These are phyloP conservation scores for Coemansia sp. DNA, from an alignment of 192 early-diverging fungal genomes.

Conservation along the genomic window DNA sequence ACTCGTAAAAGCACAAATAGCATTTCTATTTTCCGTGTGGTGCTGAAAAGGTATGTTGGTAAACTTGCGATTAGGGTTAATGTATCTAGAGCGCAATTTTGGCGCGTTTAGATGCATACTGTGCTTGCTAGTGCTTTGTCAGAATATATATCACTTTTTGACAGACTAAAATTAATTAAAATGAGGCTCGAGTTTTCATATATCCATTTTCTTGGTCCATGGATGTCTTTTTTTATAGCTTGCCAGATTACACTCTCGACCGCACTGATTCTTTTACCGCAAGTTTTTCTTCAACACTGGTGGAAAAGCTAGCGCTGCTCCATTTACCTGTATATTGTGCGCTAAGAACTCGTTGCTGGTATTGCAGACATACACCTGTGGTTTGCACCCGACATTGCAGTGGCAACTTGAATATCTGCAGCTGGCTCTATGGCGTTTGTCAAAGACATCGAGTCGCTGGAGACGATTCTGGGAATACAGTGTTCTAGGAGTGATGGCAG, in stretches of 20 bases:
- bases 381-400: background rate
- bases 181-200: slow-evolving; percentile 2
- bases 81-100: too few relatives aligned
- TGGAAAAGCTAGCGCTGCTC: background rate
- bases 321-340: background rate
- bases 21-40: background rate
- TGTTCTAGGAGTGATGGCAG: background rate
- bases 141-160: background rate
- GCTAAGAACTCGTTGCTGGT: background rate
- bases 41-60: background rate
- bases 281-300: background rate
- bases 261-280: background rate
- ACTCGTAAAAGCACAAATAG: background rate
- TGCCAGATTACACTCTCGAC: background rate
- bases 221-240: background rate
- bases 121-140: background rate
- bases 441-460: slow-evolving; percentile 13
- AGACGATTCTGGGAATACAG: slow-evolving; percentile 5
- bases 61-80: too few relatives aligned
- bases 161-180: slow-evolving; percentile 3
- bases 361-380: background rate
- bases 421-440: background rate
- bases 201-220: slow-evolving; percentile 7
- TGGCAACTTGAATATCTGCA: slow-evolving; percentile 1
- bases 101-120: background rate